These are phyloP conservation scores for Cladophialophora immunda DNA, from an alignment of 2,329 filamentous ascomycete species.

Conservation along the genomic window DNA sequence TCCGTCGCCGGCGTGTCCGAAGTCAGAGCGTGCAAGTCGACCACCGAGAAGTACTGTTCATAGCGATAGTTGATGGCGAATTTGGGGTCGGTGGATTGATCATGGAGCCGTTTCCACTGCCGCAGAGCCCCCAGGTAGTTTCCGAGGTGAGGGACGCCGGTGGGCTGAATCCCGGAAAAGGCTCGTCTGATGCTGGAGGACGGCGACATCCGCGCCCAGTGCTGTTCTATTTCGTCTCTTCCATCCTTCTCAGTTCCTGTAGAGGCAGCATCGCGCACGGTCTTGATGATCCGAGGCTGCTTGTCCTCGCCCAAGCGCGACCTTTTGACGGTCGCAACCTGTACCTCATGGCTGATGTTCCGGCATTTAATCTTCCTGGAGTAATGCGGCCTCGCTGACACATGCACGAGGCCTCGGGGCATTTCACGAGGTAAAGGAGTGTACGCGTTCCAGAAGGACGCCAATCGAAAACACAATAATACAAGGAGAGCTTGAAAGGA, in stretches of 20 bases:
- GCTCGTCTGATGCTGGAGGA: constrained; percentile 58
- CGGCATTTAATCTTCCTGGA: constrained; percentile 11
- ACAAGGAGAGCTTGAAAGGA: background rate
- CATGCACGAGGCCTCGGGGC: constrained; percentile 14
- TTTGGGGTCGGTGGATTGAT: constrained; percentile 65
- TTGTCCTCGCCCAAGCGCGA: background rate
- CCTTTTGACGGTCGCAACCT: constrained; percentile 4
- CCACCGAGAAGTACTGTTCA: constrained; percentile 80
- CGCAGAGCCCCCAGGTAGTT: constrained; percentile 92
- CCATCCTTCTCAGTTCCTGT: background rate
- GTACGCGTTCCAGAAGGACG: constrained; percentile 30
- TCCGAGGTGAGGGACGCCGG: constrained; percentile 89
- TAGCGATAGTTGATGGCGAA: constrained; percentile 14
- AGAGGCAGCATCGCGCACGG: background rate
- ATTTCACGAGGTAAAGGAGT: constrained; percentile 32
- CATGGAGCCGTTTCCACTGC: constrained; percentile 84
- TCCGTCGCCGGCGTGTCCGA: constrained; percentile 64
- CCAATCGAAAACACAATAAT: background rate
- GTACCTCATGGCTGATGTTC: constrained; percentile 15
- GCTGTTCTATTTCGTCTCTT: constrained; percentile 9
- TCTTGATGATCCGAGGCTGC: constrained; percentile 2
- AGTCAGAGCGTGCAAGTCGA: constrained; percentile 94
- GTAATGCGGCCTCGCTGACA: constrained; percentile 11
- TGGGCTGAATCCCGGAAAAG: constrained; percentile 98
- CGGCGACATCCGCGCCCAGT: constrained; percentile 13